Conservation (phyloP, 2,329 filamentous ascomycete genomes). For the Ascomycota sp. region DNA sequence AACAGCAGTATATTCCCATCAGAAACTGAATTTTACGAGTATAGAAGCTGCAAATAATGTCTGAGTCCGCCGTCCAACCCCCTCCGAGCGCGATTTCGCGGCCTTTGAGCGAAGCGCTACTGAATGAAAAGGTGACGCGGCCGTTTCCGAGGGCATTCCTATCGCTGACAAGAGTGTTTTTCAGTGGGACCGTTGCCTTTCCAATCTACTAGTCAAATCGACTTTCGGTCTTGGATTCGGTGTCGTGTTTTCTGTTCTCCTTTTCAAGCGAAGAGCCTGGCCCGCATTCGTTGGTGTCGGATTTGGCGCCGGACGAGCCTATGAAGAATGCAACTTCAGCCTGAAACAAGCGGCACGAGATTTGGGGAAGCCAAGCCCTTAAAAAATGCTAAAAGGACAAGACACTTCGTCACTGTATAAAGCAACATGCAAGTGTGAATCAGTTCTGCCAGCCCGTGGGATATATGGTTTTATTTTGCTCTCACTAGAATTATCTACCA, state of each 20-base stretch:
- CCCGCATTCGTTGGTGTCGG: constrained; percentile 87
- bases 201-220: constrained; percentile 91
- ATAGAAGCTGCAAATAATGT: constrained; percentile 20
- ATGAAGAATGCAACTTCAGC: constrained; percentile 91
- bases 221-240: constrained; percentile 91
- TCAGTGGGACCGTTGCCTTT: constrained; percentile 97
- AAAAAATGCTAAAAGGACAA: constrained; percentile 3
- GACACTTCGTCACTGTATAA: constrained; percentile 7
- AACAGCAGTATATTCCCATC: too few species aligned
- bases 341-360: constrained; percentile 40
- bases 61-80: constrained; percentile 28
- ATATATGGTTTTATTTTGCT: too few species aligned
- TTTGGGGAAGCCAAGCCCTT: constrained; percentile 29
- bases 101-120: constrained; percentile 89
- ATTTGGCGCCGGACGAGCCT: constrained; percentile 88
- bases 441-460: not conserved
- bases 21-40: not conserved
- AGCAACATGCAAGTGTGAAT: constrained; percentile 3
- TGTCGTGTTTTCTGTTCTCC: constrained; percentile 91
- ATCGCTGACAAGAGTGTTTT: constrained; percentile 2
- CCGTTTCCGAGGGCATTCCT: constrained; percentile 19
- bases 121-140: constrained; percentile 71
- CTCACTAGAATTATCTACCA: too few species aligned
- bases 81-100: constrained; percentile 47
- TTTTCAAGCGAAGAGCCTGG: constrained; percentile 97